phyloP scores from a whole-genome alignment of 2,329 filamentous ascomycete species.

The Trichothecium sympodiale region DNA sequence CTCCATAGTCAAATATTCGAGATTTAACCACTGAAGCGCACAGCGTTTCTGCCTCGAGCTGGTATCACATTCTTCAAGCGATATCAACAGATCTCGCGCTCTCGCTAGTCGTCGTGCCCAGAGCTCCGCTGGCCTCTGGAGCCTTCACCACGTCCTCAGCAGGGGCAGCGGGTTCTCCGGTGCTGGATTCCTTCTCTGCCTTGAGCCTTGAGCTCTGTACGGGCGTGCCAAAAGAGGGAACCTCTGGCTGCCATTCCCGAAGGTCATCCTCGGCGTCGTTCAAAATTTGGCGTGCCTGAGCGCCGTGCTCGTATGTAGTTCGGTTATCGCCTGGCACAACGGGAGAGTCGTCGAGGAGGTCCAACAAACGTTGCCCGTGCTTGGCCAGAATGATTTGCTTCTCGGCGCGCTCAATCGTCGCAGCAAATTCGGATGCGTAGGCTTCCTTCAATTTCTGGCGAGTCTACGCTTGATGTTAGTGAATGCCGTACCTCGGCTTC shows the following conservation, averaged over 20 bases:
- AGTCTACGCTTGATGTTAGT: constrained; percentile 43
- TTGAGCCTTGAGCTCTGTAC: constrained; percentile 13
- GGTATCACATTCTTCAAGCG: too few species aligned
- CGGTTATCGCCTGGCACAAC: constrained; percentile 77
- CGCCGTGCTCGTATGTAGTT: constrained; percentile 52
- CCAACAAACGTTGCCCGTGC: constrained; percentile 75
- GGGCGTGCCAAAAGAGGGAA: constrained; percentile 13
- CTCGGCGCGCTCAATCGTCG: constrained; percentile 89
- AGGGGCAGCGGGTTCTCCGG: neutral
- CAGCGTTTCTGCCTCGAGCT: too few species aligned
- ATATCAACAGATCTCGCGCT: too few species aligned
- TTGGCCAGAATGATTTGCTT: constrained; percentile 92
- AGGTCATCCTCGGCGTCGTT: constrained; percentile 90
- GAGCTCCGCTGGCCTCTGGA: neutral
- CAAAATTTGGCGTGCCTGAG: constrained; percentile 70
- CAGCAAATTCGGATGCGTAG: constrained; percentile 77
- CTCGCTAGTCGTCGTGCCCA: too few species aligned
- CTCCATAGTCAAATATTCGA: too few species aligned
- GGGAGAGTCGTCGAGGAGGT: constrained; percentile 79
- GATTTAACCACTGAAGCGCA: too few species aligned
- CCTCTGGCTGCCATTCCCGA: constrained; percentile 54
- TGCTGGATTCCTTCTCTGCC: constrained; percentile 11
- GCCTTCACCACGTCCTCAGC: neutral
- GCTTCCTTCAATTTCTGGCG: constrained; percentile 94
- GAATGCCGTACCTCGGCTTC: neutral